Conservation (phyloP, 371 early-diverging fungal species). For the Paraphysoderma sedebokerense region DNA sequence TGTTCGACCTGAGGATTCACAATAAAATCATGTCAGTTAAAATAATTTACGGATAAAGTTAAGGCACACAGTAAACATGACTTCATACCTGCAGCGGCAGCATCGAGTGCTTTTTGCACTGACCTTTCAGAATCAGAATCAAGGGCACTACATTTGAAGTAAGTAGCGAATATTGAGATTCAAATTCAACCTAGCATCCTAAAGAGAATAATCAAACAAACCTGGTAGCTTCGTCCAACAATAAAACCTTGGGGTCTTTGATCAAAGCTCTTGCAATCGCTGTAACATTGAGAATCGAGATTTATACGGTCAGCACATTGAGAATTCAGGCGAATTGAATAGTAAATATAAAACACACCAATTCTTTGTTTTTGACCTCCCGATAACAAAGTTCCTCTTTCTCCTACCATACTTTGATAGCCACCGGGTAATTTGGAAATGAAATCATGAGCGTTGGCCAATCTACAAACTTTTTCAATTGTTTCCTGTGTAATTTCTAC, state of each 20-base stretch:
- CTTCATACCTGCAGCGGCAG: slow-evolving; percentile 37
- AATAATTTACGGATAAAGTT: not conserved
- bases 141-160: too few relatives aligned
- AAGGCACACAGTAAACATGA: not conserved
- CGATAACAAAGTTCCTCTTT: slow-evolving; percentile 28
- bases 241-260: slow-evolving; percentile 62
- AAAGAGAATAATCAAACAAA: not conserved
- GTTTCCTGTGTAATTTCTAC: slow-evolving; percentile 23
- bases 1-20: slow-evolving; percentile 9
- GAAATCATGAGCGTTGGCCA: slow-evolving; percentile 60
- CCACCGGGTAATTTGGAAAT: slow-evolving; percentile 52
- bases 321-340: too few relatives aligned
- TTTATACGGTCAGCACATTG: too few relatives aligned
- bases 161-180: too few relatives aligned
- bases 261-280: slow-evolving; percentile 68
- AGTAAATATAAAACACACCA: too few relatives aligned
- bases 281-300: too few relatives aligned
- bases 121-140: slow-evolving; percentile 78
- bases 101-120: slow-evolving; percentile 74
- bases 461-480: slow-evolving; percentile 35
- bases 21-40: too few relatives aligned
- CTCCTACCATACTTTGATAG: slow-evolving; percentile 62
- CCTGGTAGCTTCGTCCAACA: slow-evolving; percentile 94
- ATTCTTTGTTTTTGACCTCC: slow-evolving; percentile 27
- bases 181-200: too few relatives aligned